Evolutionary conservation across 2,329 filamentous ascomycete genomes (phyloP).

Genomic region (Fusarium goolgardi): DNA sequence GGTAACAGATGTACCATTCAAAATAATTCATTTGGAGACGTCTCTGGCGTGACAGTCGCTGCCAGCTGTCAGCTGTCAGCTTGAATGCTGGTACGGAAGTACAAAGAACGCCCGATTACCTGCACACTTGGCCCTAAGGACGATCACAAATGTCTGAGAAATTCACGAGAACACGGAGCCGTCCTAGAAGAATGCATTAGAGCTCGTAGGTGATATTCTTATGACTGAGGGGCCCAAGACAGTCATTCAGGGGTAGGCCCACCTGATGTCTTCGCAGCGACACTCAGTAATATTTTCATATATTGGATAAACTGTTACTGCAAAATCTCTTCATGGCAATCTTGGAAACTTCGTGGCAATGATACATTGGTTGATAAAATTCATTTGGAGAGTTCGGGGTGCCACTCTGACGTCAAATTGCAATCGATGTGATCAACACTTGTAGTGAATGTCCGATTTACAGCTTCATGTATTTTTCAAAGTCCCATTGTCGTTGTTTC

Average conservation of each 20-base stretch:
- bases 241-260: neutral
- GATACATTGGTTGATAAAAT: no score
- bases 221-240: neutral
- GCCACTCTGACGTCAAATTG: neutral
- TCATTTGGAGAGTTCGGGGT: neutral
- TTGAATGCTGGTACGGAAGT: neutral
- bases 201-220: neutral
- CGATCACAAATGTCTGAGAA: neutral
- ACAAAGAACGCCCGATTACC: neutral
- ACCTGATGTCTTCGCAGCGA: neutral
- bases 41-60: constrained; percentile 6
- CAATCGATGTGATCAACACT: neutral
- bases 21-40: neutral
- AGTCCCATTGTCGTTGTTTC: neutral
- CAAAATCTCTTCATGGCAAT: neutral
- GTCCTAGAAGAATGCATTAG: neutral
- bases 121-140: neutral
- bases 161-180: neutral
- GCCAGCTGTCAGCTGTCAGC: constrained; percentile 24
- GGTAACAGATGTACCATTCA: rapidly evolving
- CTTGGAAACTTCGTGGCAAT: rapidly evolving
- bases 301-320: neutral
- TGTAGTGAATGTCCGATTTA: neutral
- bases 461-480: neutral
- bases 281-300: neutral